Conservation (phyloP, 1,284 basidiomycete species). For the Austropuccinia psidii region DNA sequence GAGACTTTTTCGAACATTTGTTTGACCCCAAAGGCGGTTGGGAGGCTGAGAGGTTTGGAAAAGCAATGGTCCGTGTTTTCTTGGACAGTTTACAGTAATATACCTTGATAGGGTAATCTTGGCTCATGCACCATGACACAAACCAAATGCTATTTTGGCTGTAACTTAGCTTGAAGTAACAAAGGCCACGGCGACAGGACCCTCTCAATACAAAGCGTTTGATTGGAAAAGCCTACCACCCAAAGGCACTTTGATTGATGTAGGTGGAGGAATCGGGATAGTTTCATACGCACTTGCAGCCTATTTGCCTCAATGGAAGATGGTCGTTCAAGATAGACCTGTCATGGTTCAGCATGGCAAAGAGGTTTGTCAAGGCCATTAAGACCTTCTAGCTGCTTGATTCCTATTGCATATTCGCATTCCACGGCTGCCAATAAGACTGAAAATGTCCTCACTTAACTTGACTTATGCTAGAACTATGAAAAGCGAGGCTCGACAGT, state of each 20-base stretch:
- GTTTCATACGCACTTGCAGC: not conserved
- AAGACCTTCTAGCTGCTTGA: no score
- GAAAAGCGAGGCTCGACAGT: not conserved
- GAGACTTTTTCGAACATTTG: slow-evolving; percentile 3
- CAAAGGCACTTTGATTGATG: not conserved
- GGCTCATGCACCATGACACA: no score
- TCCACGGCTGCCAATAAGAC: not conserved
- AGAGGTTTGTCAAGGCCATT: not conserved
- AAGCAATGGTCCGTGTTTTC: slow-evolving; percentile 6
- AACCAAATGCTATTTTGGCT: no score
- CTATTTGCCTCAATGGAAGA: slow-evolving; percentile 2
- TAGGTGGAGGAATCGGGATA: slow-evolving; percentile 1
- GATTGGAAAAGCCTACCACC: not conserved
- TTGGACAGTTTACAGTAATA: no score
- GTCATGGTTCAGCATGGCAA: not conserved
- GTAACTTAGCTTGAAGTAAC: not conserved
- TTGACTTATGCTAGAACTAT: not conserved
- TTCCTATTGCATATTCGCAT: no score
- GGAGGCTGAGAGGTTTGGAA: not conserved
- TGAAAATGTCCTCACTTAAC: not conserved
- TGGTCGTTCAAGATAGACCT: slow-evolving; percentile 4
- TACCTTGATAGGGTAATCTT: no score
- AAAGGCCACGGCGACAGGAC: not conserved
- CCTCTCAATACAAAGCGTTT: not conserved
- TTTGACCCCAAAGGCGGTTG: not conserved